These are phyloP conservation scores for Parietaria judaica DNA, from an alignment of 306 rosid genomes.

Conservation along the genomic window DNA sequence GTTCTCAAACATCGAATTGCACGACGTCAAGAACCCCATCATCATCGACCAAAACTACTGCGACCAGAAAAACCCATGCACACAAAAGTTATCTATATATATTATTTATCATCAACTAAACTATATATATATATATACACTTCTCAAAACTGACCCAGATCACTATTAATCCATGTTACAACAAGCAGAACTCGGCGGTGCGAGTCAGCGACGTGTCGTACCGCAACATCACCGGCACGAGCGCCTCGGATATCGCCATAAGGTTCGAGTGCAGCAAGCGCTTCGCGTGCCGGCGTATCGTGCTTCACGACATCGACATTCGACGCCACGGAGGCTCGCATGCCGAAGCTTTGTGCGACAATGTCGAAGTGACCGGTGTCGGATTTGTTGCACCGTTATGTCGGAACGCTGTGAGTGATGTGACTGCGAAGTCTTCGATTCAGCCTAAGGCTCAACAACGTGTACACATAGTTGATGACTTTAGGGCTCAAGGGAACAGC, in stretches of 20 bases:
- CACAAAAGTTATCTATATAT: neutral
- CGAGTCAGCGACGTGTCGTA: constrained; percentile 53
- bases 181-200: constrained; percentile 33
- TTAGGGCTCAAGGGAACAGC: constrained; percentile 19
- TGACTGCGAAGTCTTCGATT: neutral
- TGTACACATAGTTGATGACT: constrained; percentile 4
- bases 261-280: constrained; percentile 57
- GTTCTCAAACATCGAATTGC: constrained; percentile 54
- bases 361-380: constrained; percentile 20
- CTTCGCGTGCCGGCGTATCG: constrained; percentile 42
- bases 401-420: neutral
- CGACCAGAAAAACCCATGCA: constrained; percentile 45
- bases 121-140: no score
- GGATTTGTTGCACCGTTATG: constrained; percentile 54
- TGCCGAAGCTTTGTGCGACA: constrained; percentile 39
- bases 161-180: no score
- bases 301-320: constrained; percentile 38
- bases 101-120: no score
- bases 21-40: constrained; percentile 52
- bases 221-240: constrained; percentile 58
- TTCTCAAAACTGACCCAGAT: no score
- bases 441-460: neutral
- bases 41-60: constrained; percentile 68
- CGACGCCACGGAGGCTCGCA: constrained; percentile 3
- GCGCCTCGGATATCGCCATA: constrained; percentile 55